Percentiles rank a stretch among this genome's conserved stretches.
Evolutionary conservation across 2,329 filamentous ascomycete genomes (phyloP).

Genomic region (Magnaporthiopsis rhizophila): DNA sequence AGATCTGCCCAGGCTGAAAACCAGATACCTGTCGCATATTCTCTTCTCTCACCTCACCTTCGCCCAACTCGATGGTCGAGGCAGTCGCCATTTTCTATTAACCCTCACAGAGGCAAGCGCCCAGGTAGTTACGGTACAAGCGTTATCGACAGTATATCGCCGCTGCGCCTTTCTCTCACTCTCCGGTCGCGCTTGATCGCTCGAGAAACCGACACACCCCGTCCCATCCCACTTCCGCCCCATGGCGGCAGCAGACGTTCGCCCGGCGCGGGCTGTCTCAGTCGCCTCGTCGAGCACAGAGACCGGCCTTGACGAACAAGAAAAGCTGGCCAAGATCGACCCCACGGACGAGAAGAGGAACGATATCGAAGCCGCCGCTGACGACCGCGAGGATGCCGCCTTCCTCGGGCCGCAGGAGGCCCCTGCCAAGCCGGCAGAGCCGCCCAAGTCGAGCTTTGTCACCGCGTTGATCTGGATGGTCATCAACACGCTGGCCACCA

Average conservation of each 20-base stretch:
- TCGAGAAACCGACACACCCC: background rate
- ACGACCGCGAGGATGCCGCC: conserved; percentile 32
- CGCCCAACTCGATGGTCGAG: conserved; percentile 14
- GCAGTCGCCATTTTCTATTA: conserved; percentile 1
- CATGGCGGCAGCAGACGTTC: conserved; percentile 18
- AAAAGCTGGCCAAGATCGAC: conserved; percentile 17
- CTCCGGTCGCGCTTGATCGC: background rate
- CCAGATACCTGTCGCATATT: background rate
- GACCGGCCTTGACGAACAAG: conserved; percentile 24
- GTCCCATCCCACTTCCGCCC: background rate
- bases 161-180: background rate
- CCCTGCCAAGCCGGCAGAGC: conserved; percentile 25
- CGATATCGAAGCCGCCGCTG: conserved; percentile 27
- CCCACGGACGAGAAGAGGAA: conserved; percentile 20
- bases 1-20: background rate
- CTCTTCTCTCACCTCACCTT: conserved; percentile 4
- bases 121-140: background rate
- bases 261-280: conserved; percentile 20
- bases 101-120: background rate
- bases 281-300: conserved; percentile 27
- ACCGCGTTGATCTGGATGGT: conserved; percentile 46
- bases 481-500: conserved; percentile 54
- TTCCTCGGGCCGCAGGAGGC: conserved; percentile 22
- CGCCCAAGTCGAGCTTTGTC: conserved; percentile 26
- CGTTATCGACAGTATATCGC: background rate